Percentiles rank a stretch among this genome's conserved stretches.
Conservation (phyloP, 2,329 filamentous ascomycete genomes). For the Ophioceras dolichostomum region DNA sequence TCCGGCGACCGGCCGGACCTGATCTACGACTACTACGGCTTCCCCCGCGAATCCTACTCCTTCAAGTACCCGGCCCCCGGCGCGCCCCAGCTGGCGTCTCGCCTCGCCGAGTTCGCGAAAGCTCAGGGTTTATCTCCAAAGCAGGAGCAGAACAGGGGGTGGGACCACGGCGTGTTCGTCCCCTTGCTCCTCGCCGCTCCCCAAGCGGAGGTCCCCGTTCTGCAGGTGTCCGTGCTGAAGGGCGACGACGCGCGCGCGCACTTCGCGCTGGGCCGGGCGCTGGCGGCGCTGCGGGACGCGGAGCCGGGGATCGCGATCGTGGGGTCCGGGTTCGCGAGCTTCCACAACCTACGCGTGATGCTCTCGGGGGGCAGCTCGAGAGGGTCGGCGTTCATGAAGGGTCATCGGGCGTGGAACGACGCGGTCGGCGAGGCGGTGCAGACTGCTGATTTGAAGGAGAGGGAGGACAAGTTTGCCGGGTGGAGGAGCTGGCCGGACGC, state of each 20-base stretch:
- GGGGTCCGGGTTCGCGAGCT: conserved; percentile 46
- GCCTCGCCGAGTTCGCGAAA: conserved; percentile 31
- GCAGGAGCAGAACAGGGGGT: conserved; percentile 30
- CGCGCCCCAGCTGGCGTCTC: conserved; percentile 36
- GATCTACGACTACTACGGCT: conserved; percentile 47
- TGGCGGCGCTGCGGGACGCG: conserved; percentile 32
- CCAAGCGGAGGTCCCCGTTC: conserved; percentile 35
- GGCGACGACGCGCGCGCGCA: conserved; percentile 37
- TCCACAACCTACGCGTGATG: conserved; percentile 42
- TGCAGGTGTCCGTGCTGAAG: conserved; percentile 43
- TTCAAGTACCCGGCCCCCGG: conserved; percentile 45
- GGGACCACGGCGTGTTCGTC: conserved; percentile 51
- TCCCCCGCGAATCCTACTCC: conserved; percentile 40
- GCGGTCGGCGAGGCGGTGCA: conserved; percentile 27
- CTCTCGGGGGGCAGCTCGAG: conserved; percentile 13
- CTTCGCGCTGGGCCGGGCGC: conserved; percentile 39
- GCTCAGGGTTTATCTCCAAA: conserved; percentile 28
- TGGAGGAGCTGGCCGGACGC: conserved; percentile 36
- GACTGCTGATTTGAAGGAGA: conserved; percentile 18
- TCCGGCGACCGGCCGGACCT: conserved; percentile 32
- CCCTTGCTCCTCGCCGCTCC: conserved; percentile 43
- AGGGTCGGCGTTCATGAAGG: conserved; percentile 9
- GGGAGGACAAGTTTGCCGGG: conserved; percentile 24
- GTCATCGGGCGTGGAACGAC: conserved; percentile 29
- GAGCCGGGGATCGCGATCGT: conserved; percentile 40